These are phyloP conservation scores for Rhododendron ferrugineum DNA, from an alignment of 148 eudicot species.

Conservation along the genomic window DNA sequence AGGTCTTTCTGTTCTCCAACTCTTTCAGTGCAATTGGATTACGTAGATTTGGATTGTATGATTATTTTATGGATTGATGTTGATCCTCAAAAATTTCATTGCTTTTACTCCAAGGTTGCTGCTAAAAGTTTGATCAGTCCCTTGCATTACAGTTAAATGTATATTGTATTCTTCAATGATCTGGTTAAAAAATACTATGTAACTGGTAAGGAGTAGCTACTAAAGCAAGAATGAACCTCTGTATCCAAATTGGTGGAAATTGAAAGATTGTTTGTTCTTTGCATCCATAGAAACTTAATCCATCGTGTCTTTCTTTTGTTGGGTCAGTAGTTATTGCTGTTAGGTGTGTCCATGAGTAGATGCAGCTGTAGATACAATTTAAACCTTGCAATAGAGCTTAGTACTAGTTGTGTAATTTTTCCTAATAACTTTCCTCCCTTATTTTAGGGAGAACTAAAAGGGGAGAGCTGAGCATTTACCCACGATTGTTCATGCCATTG, in stretches of 20 bases:
- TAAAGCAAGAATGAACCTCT: not conserved
- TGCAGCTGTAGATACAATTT: not conserved
- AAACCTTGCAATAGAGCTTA: not conserved
- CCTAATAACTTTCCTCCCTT: not conserved
- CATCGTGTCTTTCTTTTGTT: not conserved
- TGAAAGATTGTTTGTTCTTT: not conserved
- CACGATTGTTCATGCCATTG: slow-evolving; percentile 54
- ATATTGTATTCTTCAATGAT: not conserved
- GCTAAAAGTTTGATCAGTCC: not conserved
- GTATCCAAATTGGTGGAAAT: not conserved
- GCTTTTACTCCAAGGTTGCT: not conserved
- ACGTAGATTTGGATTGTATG: not conserved
- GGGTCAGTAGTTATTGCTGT: not conserved
- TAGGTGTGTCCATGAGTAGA: not conserved
- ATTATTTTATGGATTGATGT: not conserved
- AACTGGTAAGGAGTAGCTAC: not conserved
- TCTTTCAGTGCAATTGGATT: not conserved
- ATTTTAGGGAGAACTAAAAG: slow-evolving; percentile 76
- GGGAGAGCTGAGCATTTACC: slow-evolving; percentile 90
- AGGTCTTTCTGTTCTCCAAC: not conserved
- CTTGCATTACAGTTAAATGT: not conserved
- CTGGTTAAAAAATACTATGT: not conserved
- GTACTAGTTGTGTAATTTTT: slow-evolving; percentile 2
- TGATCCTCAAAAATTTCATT: not conserved
- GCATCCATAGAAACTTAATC: not conserved